phyloP scores from a whole-genome alignment of 2,329 filamentous ascomycete genomes.

The Coniochaeta sp. region DNA sequence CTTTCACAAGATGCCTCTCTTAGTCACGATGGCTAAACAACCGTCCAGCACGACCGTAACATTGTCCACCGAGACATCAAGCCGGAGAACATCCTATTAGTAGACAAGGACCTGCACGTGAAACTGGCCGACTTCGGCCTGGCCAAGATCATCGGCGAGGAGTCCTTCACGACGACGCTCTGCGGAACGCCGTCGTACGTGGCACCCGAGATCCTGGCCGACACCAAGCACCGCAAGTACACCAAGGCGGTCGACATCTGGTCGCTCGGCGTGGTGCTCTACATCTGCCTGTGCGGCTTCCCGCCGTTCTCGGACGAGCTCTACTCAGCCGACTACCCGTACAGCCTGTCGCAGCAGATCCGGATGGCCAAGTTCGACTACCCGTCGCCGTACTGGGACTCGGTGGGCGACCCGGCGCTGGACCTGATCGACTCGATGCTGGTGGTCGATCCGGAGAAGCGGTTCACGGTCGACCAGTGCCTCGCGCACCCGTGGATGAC shows the following conservation, averaged over 20 bases:
- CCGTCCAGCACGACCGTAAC: conserved; percentile 77
- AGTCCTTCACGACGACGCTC: conserved; percentile 93
- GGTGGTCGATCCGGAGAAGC: conserved; percentile 73
- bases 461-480: conserved; percentile 86
- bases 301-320: conserved; percentile 96
- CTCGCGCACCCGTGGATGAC: conserved; percentile 87
- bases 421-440: conserved; percentile 95
- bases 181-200: conserved; percentile 98
- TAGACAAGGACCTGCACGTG: conserved; percentile 75
- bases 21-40: conserved; percentile 17
- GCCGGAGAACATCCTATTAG: conserved; percentile 88
- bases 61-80: conserved; percentile 98
- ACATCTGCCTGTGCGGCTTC: conserved; percentile 95
- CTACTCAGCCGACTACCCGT: conserved; percentile 73
- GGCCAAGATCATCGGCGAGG: conserved; percentile 96
- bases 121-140: conserved; percentile 96
- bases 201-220: conserved; percentile 87
- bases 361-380: conserved; percentile 86
- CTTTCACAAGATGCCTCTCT: not conserved
- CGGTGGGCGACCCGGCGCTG: conserved; percentile 76
- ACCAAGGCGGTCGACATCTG: conserved; percentile 93
- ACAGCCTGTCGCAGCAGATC: conserved; percentile 82
- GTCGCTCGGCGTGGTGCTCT: conserved; percentile 95
- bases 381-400: conserved; percentile 93
- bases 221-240: conserved; percentile 76